Evolutionary conservation across 805 yeast species (phyloP).

Genomic region (Komagataella pseudopastoris): DNA sequence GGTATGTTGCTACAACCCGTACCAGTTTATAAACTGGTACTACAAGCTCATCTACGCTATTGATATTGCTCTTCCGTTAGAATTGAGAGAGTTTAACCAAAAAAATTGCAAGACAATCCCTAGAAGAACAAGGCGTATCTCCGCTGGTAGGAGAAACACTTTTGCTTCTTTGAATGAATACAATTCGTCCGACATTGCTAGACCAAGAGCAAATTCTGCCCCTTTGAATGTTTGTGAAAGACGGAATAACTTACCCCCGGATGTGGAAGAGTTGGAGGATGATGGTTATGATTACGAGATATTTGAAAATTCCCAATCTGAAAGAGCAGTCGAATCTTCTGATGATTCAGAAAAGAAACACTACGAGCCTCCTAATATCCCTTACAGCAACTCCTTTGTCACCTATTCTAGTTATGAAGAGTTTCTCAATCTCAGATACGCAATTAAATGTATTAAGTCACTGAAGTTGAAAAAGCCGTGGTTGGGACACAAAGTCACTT

Average conservation of each 20-base stretch:
- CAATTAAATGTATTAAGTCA: conserved; percentile 1
- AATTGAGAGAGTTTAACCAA: conserved; percentile 11
- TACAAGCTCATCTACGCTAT: conserved; percentile 17
- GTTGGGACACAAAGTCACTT: conserved; percentile 1
- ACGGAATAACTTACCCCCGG: not conserved
- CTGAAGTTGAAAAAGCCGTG: conserved; percentile 1
- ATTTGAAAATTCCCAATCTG: not conserved
- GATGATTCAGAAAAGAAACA: not conserved
- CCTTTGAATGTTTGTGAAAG: not conserved
- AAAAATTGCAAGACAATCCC: conserved; percentile 16
- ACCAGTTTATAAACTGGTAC: conserved; percentile 13
- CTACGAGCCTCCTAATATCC: not conserved
- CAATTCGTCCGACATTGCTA: not conserved
- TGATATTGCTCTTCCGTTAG: conserved; percentile 19
- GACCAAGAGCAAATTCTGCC: not conserved
- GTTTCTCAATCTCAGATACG: conserved; percentile 1
- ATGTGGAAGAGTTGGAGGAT: not conserved
- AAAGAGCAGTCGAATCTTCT: not conserved
- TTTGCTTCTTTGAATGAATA: not conserved
- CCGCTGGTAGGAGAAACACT: not conserved
- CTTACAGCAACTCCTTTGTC: not conserved
- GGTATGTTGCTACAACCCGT: conserved; percentile 14
- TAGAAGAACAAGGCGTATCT: conserved; percentile 8
- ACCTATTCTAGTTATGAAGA: not conserved
- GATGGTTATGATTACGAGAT: not conserved